Conservation (phyloP, 169 alveolate species). For the Babesia ovata region DNA sequence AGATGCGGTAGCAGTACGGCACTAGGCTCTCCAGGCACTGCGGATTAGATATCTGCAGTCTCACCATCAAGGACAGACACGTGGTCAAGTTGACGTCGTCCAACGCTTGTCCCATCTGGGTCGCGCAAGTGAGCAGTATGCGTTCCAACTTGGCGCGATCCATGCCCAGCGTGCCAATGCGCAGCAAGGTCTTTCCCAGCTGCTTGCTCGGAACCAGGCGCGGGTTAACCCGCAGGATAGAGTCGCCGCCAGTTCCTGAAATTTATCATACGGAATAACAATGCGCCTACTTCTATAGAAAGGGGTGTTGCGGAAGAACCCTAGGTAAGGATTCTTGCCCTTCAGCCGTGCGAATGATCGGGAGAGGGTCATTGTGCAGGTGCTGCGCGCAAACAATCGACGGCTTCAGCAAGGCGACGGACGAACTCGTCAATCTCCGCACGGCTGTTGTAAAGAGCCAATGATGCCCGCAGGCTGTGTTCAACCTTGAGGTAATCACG, state of each 20-base stretch:
- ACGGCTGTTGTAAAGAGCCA: conserved; percentile 58
- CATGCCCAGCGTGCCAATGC: conserved; percentile 17
- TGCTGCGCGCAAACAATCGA: neutral
- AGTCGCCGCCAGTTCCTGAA: conserved; percentile 43
- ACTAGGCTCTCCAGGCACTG: conserved; percentile 30
- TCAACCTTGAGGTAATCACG: conserved; percentile 14
- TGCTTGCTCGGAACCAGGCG: conserved; percentile 47
- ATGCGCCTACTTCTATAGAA: neutral
- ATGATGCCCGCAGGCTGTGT: conserved; percentile 57
- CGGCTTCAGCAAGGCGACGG: conserved; percentile 20
- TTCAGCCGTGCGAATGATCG: neutral
- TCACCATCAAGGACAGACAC: conserved; percentile 26
- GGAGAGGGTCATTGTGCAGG: conserved; percentile 6
- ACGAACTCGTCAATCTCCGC: conserved; percentile 52
- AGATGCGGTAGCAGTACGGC: conserved; percentile 41
- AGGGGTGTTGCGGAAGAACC: conserved; percentile 31
- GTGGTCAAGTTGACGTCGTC: conserved; percentile 53
- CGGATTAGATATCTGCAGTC: conserved; percentile 19
- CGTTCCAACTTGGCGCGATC: conserved; percentile 20
- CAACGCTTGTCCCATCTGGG: conserved; percentile 49
- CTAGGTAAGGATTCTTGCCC: neutral
- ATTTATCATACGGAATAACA: neutral
- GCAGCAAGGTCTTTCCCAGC: conserved; percentile 34
- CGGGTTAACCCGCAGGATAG: conserved; percentile 38
- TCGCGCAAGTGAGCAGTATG: conserved; percentile 22